Percentiles rank a stretch among this genome's conserved stretches.
Evolutionary conservation across 768 basidiomycete species (phyloP).

Genomic region (Panellus pusillus): DNA sequence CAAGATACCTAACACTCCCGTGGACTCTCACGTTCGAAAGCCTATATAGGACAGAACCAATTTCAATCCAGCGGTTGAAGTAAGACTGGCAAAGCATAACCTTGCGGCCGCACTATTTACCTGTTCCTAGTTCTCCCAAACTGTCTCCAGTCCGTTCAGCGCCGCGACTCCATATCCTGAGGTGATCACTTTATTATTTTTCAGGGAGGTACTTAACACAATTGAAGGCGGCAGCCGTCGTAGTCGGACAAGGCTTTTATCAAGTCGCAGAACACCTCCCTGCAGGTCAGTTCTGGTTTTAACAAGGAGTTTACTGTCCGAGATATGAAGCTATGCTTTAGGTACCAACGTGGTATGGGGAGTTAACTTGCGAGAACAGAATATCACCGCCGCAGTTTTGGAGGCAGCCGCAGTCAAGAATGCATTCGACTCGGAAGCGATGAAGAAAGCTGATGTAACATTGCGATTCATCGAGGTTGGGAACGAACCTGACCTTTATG

Average conservation of each 20-base stretch:
- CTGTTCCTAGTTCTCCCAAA: slow-evolving; percentile 32
- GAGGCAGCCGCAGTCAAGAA: slow-evolving; percentile 32
- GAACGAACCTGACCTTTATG: slow-evolving; percentile 38
- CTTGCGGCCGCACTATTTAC: not conserved
- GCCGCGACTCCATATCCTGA: slow-evolving; percentile 44
- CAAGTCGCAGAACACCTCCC: slow-evolving; percentile 39
- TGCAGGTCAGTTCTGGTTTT: slow-evolving; percentile 21
- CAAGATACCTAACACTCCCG: too few relatives aligned
- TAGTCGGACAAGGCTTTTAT: slow-evolving; percentile 44
- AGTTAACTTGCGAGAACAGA: slow-evolving; percentile 41
- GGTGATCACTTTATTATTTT: not conserved
- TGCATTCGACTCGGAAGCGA: slow-evolving; percentile 32
- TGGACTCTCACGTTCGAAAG: not conserved
- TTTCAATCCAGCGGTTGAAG: slow-evolving; percentile 40
- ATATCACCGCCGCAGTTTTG: slow-evolving; percentile 32
- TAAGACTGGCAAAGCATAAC: not conserved
- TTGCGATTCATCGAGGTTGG: slow-evolving; percentile 41
- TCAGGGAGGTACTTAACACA: not conserved
- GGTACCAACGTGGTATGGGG: slow-evolving; percentile 49
- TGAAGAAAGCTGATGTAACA: slow-evolving; percentile 29
- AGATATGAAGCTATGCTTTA: slow-evolving; percentile 2
- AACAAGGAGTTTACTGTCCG: not conserved
- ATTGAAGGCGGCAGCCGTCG: slow-evolving; percentile 37
- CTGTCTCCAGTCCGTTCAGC: slow-evolving; percentile 36
- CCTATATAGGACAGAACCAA: slow-evolving; percentile 34